Base-by-base conservation (phyloP, 371 early-diverging fungal species). In the Vairimorpha ceranae region DNA sequence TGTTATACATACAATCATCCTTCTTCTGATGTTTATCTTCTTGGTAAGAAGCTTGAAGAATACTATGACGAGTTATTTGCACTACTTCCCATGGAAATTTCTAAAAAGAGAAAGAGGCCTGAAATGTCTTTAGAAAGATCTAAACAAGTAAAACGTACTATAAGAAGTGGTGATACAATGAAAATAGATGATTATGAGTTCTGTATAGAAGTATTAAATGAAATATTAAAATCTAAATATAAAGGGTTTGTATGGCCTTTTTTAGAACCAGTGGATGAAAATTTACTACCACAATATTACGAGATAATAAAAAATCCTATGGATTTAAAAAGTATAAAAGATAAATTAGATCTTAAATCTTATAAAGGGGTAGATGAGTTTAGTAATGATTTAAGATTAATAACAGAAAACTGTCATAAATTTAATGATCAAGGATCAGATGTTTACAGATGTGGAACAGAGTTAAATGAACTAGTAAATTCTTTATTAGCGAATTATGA, bases 351-450 rank as follows among this genome's bases (percentile, higher is more conserved):
- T n/a, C 30, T 30, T 4, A 65, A 63, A 27, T 45, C 70, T 29
- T 84, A 84, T 65, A 10, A 63, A 3, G 51, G 36, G 3, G 21
- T 63, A 14, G 64, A 67, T 7, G 84, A 82, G 54, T 84, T 82
- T 76, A 21, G 35, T 15, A 48, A 29, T 19, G 84, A 84, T 71
- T 70, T 84, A 41, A 67, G 70, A 38, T 48, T 80, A 25, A 82
- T 84, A 86, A 87, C 95, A 76, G 83, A 86, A 51, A 98, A 98
- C 83, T 95, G 97, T 83, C 91, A 89, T 72, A 83, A 83, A 0
- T 99, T 93, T 84, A 99, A 99, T 76, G 89, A 90, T 2, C 86
- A 88, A 2, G 90, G 87, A 0, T 86, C 90, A 21, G 92, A 91
- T 0, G 92, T 97, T 0, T 89, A 93, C 82, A 64, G 58, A 0